Evolutionary conservation across 805 yeast species (phyloP), one percentile per base, ranked within the genome.

Genomic region (Candida ovalis): DNA sequence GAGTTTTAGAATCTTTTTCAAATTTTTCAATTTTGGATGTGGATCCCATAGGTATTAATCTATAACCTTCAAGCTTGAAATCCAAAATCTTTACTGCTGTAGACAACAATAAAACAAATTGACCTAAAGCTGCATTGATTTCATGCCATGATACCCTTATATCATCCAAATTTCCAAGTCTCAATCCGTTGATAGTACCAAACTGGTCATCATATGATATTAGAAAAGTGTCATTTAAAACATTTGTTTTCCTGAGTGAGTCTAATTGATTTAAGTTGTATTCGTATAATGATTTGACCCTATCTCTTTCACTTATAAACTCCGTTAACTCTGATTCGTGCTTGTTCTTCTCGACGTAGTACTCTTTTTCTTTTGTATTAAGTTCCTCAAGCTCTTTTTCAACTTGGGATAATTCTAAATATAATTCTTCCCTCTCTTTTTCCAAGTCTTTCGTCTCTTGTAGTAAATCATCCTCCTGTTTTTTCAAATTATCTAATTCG

Each of bases 101-200:
- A 0, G 84, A 75, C 27, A 91, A 62, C 18, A 92, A 66, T 12
- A 89, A 67, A 2, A 88, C 77, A 2, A 91, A 69, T 55, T 91
- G 96, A 0, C 98, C 98, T 57, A 91, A 68, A 0, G 96, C 97
- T 1, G 95, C 94, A 61, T 90, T 91, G 39, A 89, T 84, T 58
- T 91, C 98, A 46, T 88, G 80, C 96, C 96, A 89, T 1, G 95
- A 85, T 0, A 91, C 87, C 50, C 75, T 77, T 45, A 70, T 66
- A 7, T 74, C 77, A 37, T 77, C 80, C 42, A 80, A 64, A 13
- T 81, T 72, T 0, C 98, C 98, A n/a, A 92, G 63, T 48, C 96
- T 68, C 23, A 88, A 72, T 0, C 91, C 92, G 66, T 91, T 91
- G 28, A 91, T 92, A 1, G 94, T 84, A 0, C 95, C 97, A 67